Base-by-base conservation (phyloP, 73 alveolate genomes). In the Uronychia setigera region DNA sequence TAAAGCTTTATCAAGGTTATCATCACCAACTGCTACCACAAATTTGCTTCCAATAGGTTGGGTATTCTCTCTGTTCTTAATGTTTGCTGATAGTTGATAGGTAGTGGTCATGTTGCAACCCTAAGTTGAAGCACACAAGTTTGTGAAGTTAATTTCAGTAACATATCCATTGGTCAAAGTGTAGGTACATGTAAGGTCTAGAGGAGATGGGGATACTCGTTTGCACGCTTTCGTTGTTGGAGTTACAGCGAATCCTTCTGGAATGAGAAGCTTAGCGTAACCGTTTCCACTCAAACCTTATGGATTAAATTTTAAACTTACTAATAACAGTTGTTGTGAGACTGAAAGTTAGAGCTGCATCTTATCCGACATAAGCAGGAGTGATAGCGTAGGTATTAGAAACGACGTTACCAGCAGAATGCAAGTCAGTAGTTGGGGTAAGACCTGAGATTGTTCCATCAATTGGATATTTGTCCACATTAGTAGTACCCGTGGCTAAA, bases 381-480 rank as follows among this genome's bases (percentile, higher is more conserved):
- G 84, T 84, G 14, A 90, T 30, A 19, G 57, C 84, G 9, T 58
- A 85, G 0, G 87, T 77, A n/a, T 58, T 58, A 1, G 83, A 30
- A 33, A 76, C 31, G 0, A 84, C 86, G n/a, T n/a, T n/a, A 46
- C 87, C 80, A 31, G 59, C 90, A 32, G 92, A 91, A 67, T 77
- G 80, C 26, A 90, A 58, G n/a, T 26, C 91, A 80, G 92, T 91
- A 28, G 83, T 26, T 59, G 95, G 87, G 31, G 57, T 60, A 26
- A 85, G 32, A 59, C 81, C 75, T 34, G 79, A 19, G 33, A 29
- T 13, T 9, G 14, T n/a, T 9, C 80, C 80, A 82, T 82, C 89
- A 19, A 82, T 82, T 1, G 35, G 30, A 60, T 82, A 82, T 1
- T 67, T 30, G 33, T 25, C 77, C 0, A 60, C 1, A 74, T 32